Conservation (phyloP, 768 basidiomycete species). For the Suillus alpinus region DNA sequence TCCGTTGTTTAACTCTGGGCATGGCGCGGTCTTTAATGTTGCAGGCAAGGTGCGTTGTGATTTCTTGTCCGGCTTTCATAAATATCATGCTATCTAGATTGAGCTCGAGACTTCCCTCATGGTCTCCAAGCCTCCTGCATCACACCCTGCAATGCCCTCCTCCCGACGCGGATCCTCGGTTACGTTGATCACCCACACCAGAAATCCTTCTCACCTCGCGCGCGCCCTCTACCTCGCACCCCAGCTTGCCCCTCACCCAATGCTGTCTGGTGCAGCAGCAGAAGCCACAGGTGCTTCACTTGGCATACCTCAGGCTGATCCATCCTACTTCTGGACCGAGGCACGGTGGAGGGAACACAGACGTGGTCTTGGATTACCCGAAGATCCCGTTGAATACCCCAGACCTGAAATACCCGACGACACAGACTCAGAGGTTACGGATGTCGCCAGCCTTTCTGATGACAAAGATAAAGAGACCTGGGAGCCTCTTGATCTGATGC, state of each 20-base stretch:
- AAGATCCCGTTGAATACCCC: constrained; percentile 49
- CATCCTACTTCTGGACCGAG: constrained; percentile 77
- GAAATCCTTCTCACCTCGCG: constrained; percentile 72
- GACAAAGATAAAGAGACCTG: constrained; percentile 1
- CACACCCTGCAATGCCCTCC: constrained; percentile 56
- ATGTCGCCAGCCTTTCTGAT: constrained; percentile 16
- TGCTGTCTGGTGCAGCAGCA: constrained; percentile 65
- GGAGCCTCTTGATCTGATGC: constrained; percentile 51
- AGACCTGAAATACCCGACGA: constrained; percentile 12
- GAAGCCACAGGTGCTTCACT: constrained; percentile 57
- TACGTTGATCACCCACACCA: constrained; percentile 62
- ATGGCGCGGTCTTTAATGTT: constrained; percentile 80
- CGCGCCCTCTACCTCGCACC: constrained; percentile 73
- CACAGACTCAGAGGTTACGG: constrained; percentile 15
- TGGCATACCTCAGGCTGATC: constrained; percentile 60
- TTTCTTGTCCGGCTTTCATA: background rate
- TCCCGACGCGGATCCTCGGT: constrained; percentile 62
- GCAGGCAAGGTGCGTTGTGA: constrained; percentile 60
- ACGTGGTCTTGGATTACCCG: constrained; percentile 69
- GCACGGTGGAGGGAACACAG: constrained; percentile 76
- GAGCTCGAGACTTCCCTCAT: constrained; percentile 82
- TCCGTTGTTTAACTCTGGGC: constrained; percentile 75
- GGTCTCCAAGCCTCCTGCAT: constrained; percentile 72
- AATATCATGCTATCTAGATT: constrained; percentile 44
- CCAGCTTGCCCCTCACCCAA: constrained; percentile 56